A percentile compares a stretch with the other conserved stretches of the same genome.
phyloP scores from a whole-genome alignment of 345 rosid genomes.

The Cardamine chenopodiifolia region DNA sequence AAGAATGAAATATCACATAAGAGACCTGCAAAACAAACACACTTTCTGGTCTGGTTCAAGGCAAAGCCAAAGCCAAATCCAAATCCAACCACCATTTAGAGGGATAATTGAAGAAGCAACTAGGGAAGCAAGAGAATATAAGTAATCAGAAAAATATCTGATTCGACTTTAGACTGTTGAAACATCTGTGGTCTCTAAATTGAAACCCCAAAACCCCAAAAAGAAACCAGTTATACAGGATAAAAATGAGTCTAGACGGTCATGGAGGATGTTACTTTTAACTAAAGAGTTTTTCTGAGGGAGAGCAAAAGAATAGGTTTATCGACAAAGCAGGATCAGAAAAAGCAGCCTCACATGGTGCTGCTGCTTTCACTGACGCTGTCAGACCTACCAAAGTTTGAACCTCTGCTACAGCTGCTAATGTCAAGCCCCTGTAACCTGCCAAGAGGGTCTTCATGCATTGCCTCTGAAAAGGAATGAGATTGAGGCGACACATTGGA shows the following conservation, averaged over 20 bases:
- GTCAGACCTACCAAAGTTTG: constrained; percentile 65
- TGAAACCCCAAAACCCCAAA: constrained; percentile 29
- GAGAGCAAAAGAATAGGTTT: constrained; percentile 37
- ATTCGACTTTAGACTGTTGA: constrained; percentile 22
- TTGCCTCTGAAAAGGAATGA: constrained; percentile 56
- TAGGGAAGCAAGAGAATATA: constrained; percentile 9
- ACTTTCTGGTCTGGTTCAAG: constrained; percentile 13
- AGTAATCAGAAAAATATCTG: constrained; percentile 16
- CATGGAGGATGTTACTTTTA: constrained; percentile 26
- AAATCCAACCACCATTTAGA: constrained; percentile 28
- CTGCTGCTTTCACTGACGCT: constrained; percentile 80
- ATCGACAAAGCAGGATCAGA: constrained; percentile 31
- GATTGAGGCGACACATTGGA: constrained; percentile 42
- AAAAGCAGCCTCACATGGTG: constrained; percentile 48
- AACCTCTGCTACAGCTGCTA: constrained; percentile 61
- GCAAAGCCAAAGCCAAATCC: not conserved
- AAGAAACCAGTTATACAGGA: constrained; percentile 28
- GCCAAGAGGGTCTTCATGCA: constrained; percentile 72
- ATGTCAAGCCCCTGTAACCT: constrained; percentile 86
- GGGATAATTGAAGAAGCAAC: constrained; percentile 27
- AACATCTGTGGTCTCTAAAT: constrained; percentile 36
- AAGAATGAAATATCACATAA: too few species aligned
- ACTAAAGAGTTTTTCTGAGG: constrained; percentile 23
- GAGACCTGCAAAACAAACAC: constrained; percentile 16
- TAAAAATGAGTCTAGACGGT: constrained; percentile 25